Evolutionary conservation across 2,329 filamentous ascomycete genomes (phyloP), one percentile per base, ranked within the genome.

Genomic region (Colletotrichum somersetense): DNA sequence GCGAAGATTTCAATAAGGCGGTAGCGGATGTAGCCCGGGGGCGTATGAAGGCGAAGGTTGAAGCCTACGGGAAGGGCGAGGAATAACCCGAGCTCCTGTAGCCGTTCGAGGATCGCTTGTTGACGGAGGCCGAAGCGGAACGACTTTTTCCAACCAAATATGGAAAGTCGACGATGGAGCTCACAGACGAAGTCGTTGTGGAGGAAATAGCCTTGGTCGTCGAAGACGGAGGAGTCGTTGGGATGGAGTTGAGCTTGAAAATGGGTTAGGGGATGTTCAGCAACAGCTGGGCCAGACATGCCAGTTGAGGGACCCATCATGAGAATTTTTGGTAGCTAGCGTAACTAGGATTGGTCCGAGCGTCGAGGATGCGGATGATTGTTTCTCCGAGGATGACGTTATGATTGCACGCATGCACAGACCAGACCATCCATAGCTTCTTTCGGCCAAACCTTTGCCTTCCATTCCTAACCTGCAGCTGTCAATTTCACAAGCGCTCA

Each of bases 261-360:
- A 56, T 50, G 23, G 58, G 40, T 52, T 56, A 63, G 68, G 64
- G 58, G 57, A 59, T 30, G 46, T 69, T 59, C 59, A 69, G 53
- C 66, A 64, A 35, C 35, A 72, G 66, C 69, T 70, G 14, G 67
- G 66, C 66, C 20, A 58, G 59, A 63, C 52, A 38, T 56, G 68
- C 52, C 46, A 55, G 38, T 26, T 38, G 57, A 44, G 35, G 53
- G 66, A 69, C 66, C 69, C 69, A 69, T 72, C 66, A 72, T 72
- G 69, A 72, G 69, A 72, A 72, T 64, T 72, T 72, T 72, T 72
- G 69, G 69, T 56, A 55, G 66, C 58, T 71, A 68, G 69, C 65
- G 69, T 68, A 16, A 40, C 46, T 58, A 33, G 6, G 1, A 6
- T 0, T 69, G 69, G 53, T 69, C 69, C 59, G 59, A 69, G 69